Percentiles rank a stretch among this genome's conserved stretches.
Evolutionary conservation across 768 basidiomycete genomes (phyloP).

Genomic region (Multifurca ochricompacta): DNA sequence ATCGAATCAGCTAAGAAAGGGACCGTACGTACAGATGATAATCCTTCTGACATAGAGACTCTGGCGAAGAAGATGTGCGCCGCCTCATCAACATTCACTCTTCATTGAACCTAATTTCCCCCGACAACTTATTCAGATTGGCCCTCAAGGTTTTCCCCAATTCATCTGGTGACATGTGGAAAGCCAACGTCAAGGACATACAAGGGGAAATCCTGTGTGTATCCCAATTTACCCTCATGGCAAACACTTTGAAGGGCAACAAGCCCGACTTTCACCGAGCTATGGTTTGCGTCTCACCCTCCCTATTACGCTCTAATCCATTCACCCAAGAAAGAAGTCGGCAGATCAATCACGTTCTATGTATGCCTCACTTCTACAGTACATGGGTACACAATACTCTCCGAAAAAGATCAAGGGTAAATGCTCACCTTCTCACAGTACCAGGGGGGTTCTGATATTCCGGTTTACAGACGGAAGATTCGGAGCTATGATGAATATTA

Average conservation of each 20-base stretch:
- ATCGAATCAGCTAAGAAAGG: slow-evolving; percentile 18
- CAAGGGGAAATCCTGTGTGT: slow-evolving; percentile 89
- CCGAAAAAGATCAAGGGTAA: slow-evolving; percentile 75
- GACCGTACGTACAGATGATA: slow-evolving; percentile 65
- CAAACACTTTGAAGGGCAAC: slow-evolving; percentile 79
- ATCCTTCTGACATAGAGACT: slow-evolving; percentile 55
- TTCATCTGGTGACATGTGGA: slow-evolving; percentile 68
- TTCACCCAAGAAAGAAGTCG: slow-evolving; percentile 35
- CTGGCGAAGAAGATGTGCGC: slow-evolving; percentile 80
- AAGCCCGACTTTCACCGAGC: slow-evolving; percentile 91
- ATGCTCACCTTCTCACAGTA: slow-evolving; percentile 15
- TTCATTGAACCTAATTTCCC: background rate
- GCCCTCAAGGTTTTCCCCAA: slow-evolving; percentile 68
- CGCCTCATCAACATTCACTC: background rate
- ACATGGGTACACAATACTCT: slow-evolving; percentile 57
- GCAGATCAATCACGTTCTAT: slow-evolving; percentile 56
- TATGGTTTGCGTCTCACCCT: slow-evolving; percentile 49
- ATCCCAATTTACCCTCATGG: slow-evolving; percentile 88
- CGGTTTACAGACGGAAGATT: slow-evolving; percentile 70
- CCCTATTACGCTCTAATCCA: background rate
- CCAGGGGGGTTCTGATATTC: slow-evolving; percentile 15
- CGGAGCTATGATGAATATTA: slow-evolving; percentile 95
- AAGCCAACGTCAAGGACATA: slow-evolving; percentile 77
- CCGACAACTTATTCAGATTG: slow-evolving; percentile 38
- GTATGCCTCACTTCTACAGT: slow-evolving; percentile 67